Base-by-base conservation (phyloP, 2,329 filamentous ascomycete genomes). In the Fusarium sp. region DNA sequence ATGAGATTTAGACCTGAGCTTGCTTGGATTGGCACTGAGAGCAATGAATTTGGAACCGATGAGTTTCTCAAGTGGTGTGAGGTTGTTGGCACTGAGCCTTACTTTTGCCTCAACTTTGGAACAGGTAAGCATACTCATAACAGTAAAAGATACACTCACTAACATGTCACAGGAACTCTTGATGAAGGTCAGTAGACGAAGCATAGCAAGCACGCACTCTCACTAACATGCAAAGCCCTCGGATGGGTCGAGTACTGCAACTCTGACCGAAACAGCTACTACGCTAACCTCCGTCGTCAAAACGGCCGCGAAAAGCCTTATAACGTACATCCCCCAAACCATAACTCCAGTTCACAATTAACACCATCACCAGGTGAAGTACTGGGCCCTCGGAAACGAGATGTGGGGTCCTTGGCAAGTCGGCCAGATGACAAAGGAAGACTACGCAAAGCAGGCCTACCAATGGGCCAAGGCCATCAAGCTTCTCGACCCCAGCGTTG, bases 211-310 rank as follows among this genome's bases (percentile, higher is more conserved):
- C 27, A 52, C 6, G 4, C 16, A 56, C 52, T 57, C 13, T 42
- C 11, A 38, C 54, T 35, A 57, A 35, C 29, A 33, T 29, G 4
- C 13, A 13, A 20, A 82, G 88, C 86, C 2, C 86, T 96, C 35
- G 93, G 88, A 13, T 97, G 94, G 94, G 86, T 97, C 22, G 94
- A 97, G 80, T 97, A 97, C 85, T 97, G 94, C 86, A 97, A 97
- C 84, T 91, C 91, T 3, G 90, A 88, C n/a, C 86, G 88, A 65
- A 89, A 95, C 82, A 95, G 93, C 11, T 89, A 96, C 85, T 97
- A 95, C 81, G 94, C 94, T 71, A 95, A 96, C 80, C 86, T 95
- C 59, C 91, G 94, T 35, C 89, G 94, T 14, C 88, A 92, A 77
- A 92, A 97, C 82, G 94, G 94, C 13, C 91, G 90, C 35, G 87